A percentile compares a stretch with the other conserved stretches of the same genome.
These are phyloP conservation scores for Termitomyces sp. DNA, from an alignment of 768 basidiomycete species.

Conservation along the genomic window DNA sequence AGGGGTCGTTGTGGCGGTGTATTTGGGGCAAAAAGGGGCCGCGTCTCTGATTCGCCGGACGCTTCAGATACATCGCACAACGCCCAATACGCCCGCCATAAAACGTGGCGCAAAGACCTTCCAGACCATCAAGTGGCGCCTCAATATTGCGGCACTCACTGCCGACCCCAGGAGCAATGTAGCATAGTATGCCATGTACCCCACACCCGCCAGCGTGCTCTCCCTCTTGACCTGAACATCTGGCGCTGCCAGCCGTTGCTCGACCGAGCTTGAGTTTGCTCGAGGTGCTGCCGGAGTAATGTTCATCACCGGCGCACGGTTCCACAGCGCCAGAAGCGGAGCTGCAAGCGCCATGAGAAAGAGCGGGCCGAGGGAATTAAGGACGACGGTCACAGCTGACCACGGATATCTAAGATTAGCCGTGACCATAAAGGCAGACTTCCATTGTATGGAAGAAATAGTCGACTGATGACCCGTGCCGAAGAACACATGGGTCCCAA, in stretches of 20 bases:
- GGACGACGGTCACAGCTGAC: conserved; percentile 64
- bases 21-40: too few relatives aligned
- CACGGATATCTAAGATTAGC: conserved; percentile 63
- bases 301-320: conserved; percentile 56
- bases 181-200: conserved; percentile 66
- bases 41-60: too few relatives aligned
- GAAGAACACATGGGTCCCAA: conserved; percentile 76
- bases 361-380: conserved; percentile 76
- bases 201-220: conserved; percentile 48
- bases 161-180: conserved; percentile 64
- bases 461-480: conserved; percentile 90
- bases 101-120: conserved; percentile 97
- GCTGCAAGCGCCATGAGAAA: conserved; percentile 59
- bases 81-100: conserved; percentile 65
- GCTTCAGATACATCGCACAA: conserved; percentile 34
- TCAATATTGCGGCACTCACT: conserved; percentile 63
- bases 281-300: not conserved
- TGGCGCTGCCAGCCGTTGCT: conserved; percentile 9
- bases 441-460: conserved; percentile 92
- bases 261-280: not conserved
- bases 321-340: conserved; percentile 80
- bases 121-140: conserved; percentile 97
- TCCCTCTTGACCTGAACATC: conserved; percentile 31
- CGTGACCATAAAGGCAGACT: conserved; percentile 81
- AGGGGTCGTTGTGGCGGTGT: too few relatives aligned